Evolutionary conservation across 352 stramenopile species (phyloP).

Genomic region (Pythium sp.): DNA sequence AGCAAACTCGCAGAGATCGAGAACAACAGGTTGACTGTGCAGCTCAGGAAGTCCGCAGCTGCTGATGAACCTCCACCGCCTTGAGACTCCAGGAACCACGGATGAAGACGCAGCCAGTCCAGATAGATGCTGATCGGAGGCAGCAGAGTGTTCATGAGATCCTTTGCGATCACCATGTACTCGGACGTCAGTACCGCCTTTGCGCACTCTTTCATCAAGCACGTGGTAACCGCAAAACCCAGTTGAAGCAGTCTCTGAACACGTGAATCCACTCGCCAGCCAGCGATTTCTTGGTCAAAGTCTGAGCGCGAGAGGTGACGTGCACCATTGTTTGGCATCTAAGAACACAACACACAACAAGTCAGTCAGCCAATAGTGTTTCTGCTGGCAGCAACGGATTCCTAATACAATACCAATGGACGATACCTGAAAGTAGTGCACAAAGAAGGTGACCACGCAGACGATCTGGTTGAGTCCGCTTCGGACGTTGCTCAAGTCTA

Average conservation of each 20-base stretch:
- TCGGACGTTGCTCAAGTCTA: constrained; percentile 9
- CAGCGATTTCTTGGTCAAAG: constrained; percentile 7
- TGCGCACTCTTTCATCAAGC: constrained; percentile 18
- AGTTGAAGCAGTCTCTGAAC: constrained; percentile 4
- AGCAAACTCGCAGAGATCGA: constrained; percentile 19
- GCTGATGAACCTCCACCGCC: not conserved
- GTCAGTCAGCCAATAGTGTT: not conserved
- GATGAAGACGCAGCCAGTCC: constrained; percentile 40
- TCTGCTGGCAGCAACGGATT: not conserved
- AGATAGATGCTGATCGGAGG: constrained; percentile 36
- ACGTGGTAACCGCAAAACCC: constrained; percentile 10
- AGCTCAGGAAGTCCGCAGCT: constrained; percentile 12
- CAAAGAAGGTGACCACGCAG: constrained; percentile 31
- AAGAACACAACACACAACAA: not conserved
- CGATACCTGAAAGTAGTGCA: constrained; percentile 29
- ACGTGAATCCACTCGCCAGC: not conserved
- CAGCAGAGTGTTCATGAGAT: constrained; percentile 35
- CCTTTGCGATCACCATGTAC: constrained; percentile 13
- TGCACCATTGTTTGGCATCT: not conserved
- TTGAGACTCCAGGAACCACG: constrained; percentile 21
- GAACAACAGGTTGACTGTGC: constrained; percentile 15
- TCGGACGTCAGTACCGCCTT: constrained; percentile 6
- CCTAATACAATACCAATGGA: not conserved
- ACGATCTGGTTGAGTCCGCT: constrained; percentile 23
- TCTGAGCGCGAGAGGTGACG: constrained; percentile 2